Evolutionary conservation across 2,329 filamentous ascomycete species (phyloP).

Genomic region (Cordyceps sp.): DNA sequence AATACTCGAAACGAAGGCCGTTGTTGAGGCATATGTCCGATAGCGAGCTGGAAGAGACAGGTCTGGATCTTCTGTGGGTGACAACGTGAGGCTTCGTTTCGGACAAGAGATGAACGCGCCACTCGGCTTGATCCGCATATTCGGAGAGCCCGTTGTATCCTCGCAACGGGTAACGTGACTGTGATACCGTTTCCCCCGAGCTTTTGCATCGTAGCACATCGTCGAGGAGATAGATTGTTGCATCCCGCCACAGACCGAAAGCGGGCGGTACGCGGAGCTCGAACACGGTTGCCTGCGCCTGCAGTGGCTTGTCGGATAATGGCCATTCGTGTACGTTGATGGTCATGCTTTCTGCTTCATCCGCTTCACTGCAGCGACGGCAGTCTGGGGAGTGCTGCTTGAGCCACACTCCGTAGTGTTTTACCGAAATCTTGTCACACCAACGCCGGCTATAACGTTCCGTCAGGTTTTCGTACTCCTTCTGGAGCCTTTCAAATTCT

Average conservation of each 20-base stretch:
- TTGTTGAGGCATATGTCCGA: conserved; percentile 9
- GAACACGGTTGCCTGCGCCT: conserved; percentile 32
- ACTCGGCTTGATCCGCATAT: neutral
- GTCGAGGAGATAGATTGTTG: conserved; percentile 22
- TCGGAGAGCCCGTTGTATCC: conserved; percentile 2
- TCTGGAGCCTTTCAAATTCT: conserved; percentile 4
- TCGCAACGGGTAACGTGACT: conserved; percentile 2
- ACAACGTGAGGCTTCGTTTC: conserved; percentile 5
- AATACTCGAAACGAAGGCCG: conserved; percentile 8
- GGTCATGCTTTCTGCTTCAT: conserved; percentile 16
- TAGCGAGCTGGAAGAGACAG: neutral
- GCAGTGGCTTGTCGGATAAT: conserved; percentile 16
- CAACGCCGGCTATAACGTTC: neutral
- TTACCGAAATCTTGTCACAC: conserved; percentile 3
- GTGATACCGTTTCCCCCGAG: neutral
- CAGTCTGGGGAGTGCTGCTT: conserved; percentile 11
- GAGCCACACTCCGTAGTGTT: neutral
- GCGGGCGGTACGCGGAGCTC: conserved; percentile 27
- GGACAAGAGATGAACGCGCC: conserved; percentile 7
- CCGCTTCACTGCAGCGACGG: conserved; percentile 15
- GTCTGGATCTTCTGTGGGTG: conserved; percentile 3
- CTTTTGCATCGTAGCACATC: conserved; percentile 16
- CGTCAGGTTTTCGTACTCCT: conserved; percentile 4
- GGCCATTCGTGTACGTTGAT: conserved; percentile 42
- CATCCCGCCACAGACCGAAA: conserved; percentile 31